Conservation (phyloP, 192 early-diverging fungal genomes). For the Physocladia obscura region DNA sequence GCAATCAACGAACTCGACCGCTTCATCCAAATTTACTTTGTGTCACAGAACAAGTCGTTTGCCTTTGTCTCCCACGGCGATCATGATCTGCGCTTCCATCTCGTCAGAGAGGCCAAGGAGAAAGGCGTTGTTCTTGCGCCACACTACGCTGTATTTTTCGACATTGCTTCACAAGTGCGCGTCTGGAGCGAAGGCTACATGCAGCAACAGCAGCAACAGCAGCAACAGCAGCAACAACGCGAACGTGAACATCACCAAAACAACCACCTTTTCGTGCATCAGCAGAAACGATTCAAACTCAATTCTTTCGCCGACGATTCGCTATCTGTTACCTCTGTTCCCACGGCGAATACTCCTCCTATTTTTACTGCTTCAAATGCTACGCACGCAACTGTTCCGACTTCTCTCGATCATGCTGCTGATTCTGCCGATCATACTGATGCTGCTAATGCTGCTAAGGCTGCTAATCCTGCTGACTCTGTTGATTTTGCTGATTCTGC, state of each 20-base stretch:
- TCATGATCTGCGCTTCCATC: constrained; percentile 68
- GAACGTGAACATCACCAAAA: no score
- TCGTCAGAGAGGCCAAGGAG: constrained; percentile 63
- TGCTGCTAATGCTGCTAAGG: neutral
- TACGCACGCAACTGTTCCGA: no score
- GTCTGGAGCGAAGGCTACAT: constrained; percentile 32
- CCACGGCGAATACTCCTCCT: neutral
- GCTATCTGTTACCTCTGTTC: neutral
- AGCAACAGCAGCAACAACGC: no score
- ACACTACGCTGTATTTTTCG: constrained; percentile 66
- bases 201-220: neutral
- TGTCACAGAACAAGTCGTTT: constrained; percentile 51
- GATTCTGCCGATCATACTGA: neutral
- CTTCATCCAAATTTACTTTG: constrained; percentile 55
- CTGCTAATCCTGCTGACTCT: neutral
- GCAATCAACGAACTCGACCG: constrained; percentile 54
- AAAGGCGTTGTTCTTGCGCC: constrained; percentile 60
- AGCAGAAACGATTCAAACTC: no score
- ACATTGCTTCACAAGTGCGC: constrained; percentile 65
- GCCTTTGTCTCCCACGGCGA: constrained; percentile 75
- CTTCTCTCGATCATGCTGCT: neutral
- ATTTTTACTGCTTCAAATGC: no score
- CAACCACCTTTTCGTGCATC: neutral
- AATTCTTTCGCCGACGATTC: no score
- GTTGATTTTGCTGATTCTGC: neutral